Base-by-base conservation (phyloP, 2,329 filamentous ascomycete species). In the Colletotrichum sp. region DNA sequence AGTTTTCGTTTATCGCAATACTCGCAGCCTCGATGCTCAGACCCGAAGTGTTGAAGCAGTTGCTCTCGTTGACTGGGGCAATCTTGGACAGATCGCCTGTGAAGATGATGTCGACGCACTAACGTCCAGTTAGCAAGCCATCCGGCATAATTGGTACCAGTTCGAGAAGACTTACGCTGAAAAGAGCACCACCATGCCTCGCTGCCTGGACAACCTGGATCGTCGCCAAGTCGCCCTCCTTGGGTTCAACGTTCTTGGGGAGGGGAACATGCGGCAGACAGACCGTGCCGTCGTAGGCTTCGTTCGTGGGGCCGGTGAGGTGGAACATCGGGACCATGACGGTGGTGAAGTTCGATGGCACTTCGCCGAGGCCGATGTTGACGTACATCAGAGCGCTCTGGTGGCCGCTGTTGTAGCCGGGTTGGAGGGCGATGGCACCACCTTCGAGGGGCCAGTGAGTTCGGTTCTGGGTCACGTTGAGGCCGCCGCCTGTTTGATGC, bases 21-120 rank as follows among this genome's bases (percentile, higher is more conserved):
- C 58, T 34, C 12, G 70, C 66, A 6, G 70, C 65, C 11, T 74
- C 43, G 4, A 67, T 13, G 15, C 6, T 58, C n/a, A 93, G 87
- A 57, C 88, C 78, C 8, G 86, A 86, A 15, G 89, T 90, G 82
- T 95, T 95, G 84, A 90, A 91, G 84, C 93, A 95, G 79, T 93
- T 94, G 3, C 86, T 83, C 3, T 78, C 79, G 57, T 88, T 93
- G 24, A 94, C 91, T 76, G 90, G 84, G 58, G 84, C 83, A 6
- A 93, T 87, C 15, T 72, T 64, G 7, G 70, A 66, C 58, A 92
- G 87, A 76, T 88, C 79, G 12, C 93, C 90, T 5, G 91, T 91
- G 76, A 94, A 93, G 13, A 91, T 93, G 74, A 94, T 93, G 78
- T 95, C 93, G 65, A 92, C 93, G 79, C 93, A 95, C 92, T 94